Conservation (phyloP, 208 protist species). For the Leishmania major region DNA sequence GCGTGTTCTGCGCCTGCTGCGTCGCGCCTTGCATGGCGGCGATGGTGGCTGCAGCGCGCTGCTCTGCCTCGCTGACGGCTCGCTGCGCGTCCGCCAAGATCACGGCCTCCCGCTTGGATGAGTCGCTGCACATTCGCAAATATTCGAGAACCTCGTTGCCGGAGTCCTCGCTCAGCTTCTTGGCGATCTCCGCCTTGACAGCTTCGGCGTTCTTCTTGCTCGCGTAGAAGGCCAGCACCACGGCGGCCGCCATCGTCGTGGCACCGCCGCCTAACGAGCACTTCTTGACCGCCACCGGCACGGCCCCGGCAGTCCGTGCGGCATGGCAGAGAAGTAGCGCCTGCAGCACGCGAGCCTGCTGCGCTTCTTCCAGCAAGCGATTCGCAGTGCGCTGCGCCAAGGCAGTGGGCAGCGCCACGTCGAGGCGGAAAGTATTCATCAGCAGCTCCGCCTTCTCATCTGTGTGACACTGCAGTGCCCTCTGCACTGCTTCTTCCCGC, state of each 20-base stretch:
- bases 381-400: conserved; percentile 4
- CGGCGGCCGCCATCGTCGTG: conserved; percentile 8
- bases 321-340: conserved; percentile 26
- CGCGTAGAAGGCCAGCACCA: conserved; percentile 32
- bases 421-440: conserved; percentile 9
- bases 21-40: conserved; percentile 20
- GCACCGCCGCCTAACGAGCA: conserved; percentile 8
- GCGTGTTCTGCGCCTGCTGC: conserved; percentile 7
- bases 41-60: conserved; percentile 19
- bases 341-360: conserved; percentile 26
- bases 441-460: conserved; percentile 19
- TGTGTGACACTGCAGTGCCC: neutral
- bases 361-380: conserved; percentile 8
- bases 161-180: conserved; percentile 17
- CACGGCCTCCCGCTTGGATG: conserved; percentile 7
- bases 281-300: conserved; percentile 23
- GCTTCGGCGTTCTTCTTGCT: conserved; percentile 5
- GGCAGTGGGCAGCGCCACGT: conserved; percentile 5
- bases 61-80: conserved; percentile 24
- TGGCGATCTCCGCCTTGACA: conserved; percentile 9
- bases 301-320: conserved; percentile 14
- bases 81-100: conserved; percentile 15
- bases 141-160: conserved; percentile 20
- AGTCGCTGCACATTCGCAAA: conserved; percentile 13
- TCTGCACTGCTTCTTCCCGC: conserved; percentile 3